Evolutionary conservation across 2,329 filamentous ascomycete species (phyloP), one percentile per base, ranked within the genome.

Genomic region (Aureobasidium sp.): DNA sequence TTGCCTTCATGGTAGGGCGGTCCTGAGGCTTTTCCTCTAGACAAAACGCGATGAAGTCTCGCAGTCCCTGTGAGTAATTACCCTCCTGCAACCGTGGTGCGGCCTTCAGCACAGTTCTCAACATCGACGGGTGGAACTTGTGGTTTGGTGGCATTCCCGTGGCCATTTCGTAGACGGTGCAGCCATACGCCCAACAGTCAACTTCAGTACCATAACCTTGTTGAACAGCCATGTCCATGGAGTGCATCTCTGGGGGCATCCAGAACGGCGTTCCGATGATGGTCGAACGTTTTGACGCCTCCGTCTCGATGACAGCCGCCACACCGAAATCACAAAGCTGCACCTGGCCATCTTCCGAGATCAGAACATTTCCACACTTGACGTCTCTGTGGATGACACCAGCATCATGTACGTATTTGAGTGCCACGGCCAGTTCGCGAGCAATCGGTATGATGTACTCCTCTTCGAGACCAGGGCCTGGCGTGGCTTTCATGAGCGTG

Each of bases 291-390:
- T 94, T 94, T 23, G 88, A 85, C 59, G 85, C 81, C 65, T 88
- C 86, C 43, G 81, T 86, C 69, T 92, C 88, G 60, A 92, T 82
- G 49, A 90, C 83, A 46, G 87, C 88, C 31, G 89, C 88, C 50
- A 94, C 88, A 64, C 90, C 89, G 71, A 94, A 94, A 70, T 94
- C 89, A 69, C 89, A 91, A 35, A 94, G 81, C 71, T 94, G 89
- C 8, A 94, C 87, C 29, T 83, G 78, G 27, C 89, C 89, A 37
- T 84, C 81, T 72, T 93, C 89, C 6, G 86, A 88, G 63, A 94
- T 84, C 60, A 93, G 79, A 33, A 94, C 86, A 68, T 94, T 94
- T 65, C 88, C 88, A 71, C 81, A 80, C 71, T 87, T 87, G 57
- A 87, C 78, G 72, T 87, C 84, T 67, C 84, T 76, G 68, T 87